These are phyloP conservation scores for Xerocomellus chrysenteron DNA, from an alignment of 768 basidiomycete genomes.

Conservation along the genomic window DNA sequence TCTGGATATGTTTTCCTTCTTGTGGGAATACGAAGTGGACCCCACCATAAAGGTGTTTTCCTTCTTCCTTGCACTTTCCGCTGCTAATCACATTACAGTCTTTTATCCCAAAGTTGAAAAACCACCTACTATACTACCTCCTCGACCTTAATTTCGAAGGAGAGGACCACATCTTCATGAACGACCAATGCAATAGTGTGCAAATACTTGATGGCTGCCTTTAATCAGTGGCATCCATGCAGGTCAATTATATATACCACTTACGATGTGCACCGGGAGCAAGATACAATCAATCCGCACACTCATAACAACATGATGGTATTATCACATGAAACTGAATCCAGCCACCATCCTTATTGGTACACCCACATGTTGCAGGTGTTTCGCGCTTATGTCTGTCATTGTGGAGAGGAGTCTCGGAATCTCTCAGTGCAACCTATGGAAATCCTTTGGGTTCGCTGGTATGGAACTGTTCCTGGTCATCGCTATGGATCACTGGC, in stretches of 20 bases:
- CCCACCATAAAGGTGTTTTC: slow-evolving; percentile 7
- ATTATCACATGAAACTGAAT: slow-evolving; percentile 6
- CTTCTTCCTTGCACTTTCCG: background rate
- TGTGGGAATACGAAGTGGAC: background rate
- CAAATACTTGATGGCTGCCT: slow-evolving; percentile 15
- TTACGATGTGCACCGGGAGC: slow-evolving; percentile 25
- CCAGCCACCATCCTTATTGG: slow-evolving; percentile 17
- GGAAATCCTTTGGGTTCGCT: slow-evolving; percentile 36
- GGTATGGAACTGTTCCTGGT: slow-evolving; percentile 24
- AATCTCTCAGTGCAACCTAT: slow-evolving; percentile 6
- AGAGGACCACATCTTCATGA: slow-evolving; percentile 5
- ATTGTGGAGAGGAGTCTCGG: background rate
- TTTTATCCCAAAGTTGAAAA: slow-evolving; percentile 12
- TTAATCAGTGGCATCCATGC: slow-evolving; percentile 20
- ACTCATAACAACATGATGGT: slow-evolving; percentile 24
- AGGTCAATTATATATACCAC: slow-evolving; percentile 38
- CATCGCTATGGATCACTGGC: background rate
- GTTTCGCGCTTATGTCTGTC: slow-evolving; percentile 26
- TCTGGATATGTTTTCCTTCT: background rate
- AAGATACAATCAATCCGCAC: slow-evolving; percentile 20
- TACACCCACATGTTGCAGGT: slow-evolving; percentile 21
- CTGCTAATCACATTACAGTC: background rate
- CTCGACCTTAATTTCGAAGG: background rate
- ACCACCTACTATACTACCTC: slow-evolving; percentile 13
- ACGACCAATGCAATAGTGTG: slow-evolving; percentile 9